phyloP scores from a whole-genome alignment of 176 grass and related monocot genomes.

The Hyparrhenia diplandra region DNA sequence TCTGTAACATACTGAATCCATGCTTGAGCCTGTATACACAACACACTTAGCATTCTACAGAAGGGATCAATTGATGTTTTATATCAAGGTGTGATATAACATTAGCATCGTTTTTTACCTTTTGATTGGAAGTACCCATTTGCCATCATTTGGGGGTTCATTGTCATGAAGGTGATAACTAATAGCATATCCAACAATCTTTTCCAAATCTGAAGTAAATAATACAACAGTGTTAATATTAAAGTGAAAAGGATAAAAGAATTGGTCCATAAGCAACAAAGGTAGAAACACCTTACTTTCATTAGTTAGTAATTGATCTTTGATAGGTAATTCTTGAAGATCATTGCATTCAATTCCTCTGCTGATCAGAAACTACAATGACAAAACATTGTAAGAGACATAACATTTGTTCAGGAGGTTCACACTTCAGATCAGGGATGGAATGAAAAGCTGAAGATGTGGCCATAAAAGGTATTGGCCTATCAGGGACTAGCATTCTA shows the following conservation, averaged over 20 bases:
- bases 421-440: conserved; percentile 4
- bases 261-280: not conserved
- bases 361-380: conserved; percentile 56
- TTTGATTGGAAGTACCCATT: conserved; percentile 27
- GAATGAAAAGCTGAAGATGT: not conserved
- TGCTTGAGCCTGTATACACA: conserved; percentile 56
- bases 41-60: conserved; percentile 15
- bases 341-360: conserved; percentile 53
- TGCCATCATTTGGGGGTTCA: conserved; percentile 5
- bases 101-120: conserved; percentile 22
- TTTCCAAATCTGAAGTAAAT: conserved; percentile 54
- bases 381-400: not conserved
- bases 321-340: conserved; percentile 64
- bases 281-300: conserved; percentile 48
- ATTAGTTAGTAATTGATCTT: conserved; percentile 58
- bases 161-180: conserved; percentile 18
- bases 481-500: conserved; percentile 2
- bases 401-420: not conserved
- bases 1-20: conserved; percentile 51
- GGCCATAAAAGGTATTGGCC: not conserved
- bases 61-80: conserved; percentile 3
- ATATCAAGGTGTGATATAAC: not conserved
- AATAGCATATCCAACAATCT: conserved; percentile 35
- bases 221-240: not conserved
- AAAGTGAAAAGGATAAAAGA: not conserved